phyloP scores from a whole-genome alignment of 2,329 filamentous ascomycete species.

The Beauveria rudraprayagi region DNA sequence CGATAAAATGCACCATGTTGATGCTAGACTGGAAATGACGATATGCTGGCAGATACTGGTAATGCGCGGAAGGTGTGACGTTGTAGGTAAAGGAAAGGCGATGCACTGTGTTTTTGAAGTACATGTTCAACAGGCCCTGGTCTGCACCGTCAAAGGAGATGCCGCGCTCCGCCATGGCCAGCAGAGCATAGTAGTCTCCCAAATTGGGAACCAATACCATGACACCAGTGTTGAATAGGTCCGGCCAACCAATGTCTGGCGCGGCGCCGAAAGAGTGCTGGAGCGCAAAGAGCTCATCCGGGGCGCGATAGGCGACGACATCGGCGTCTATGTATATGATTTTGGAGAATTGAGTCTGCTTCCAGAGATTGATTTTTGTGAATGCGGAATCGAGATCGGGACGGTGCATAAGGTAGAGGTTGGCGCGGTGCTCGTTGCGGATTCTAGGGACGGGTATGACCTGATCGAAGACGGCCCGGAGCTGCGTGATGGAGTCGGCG shows the following conservation, averaged over 20 bases:
- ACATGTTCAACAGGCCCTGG: conserved; percentile 90
- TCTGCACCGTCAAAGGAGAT: conserved; percentile 97
- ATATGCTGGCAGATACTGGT: conserved; percentile 95
- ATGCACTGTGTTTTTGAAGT: conserved; percentile 78
- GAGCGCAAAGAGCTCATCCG: conserved; percentile 81
- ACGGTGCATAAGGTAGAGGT: conserved; percentile 86
- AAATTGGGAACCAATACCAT: conserved; percentile 85
- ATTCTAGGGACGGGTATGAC: conserved; percentile 78
- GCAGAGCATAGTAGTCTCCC: conserved; percentile 79
- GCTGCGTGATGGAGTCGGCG: conserved; percentile 64
- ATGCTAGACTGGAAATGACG: conserved; percentile 86
- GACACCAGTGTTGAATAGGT: conserved; percentile 95
- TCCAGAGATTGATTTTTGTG: conserved; percentile 95
- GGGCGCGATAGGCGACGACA: conserved; percentile 79
- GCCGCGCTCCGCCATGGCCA: conserved; percentile 74
- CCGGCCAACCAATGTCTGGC: conserved; percentile 95
- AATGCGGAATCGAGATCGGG: conserved; percentile 86
- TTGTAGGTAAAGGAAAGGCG: conserved; percentile 94
- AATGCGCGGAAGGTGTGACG: conserved; percentile 90
- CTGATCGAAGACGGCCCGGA: conserved; percentile 81
- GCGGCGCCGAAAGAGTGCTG: conserved; percentile 58
- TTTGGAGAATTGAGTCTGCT: conserved; percentile 78
- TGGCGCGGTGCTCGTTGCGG: conserved; percentile 66
- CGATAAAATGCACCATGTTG: conserved; percentile 90
- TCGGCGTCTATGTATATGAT: conserved; percentile 95